Conservation (phyloP, 108 stramenopile species). For the Conticribra weissflogii region DNA sequence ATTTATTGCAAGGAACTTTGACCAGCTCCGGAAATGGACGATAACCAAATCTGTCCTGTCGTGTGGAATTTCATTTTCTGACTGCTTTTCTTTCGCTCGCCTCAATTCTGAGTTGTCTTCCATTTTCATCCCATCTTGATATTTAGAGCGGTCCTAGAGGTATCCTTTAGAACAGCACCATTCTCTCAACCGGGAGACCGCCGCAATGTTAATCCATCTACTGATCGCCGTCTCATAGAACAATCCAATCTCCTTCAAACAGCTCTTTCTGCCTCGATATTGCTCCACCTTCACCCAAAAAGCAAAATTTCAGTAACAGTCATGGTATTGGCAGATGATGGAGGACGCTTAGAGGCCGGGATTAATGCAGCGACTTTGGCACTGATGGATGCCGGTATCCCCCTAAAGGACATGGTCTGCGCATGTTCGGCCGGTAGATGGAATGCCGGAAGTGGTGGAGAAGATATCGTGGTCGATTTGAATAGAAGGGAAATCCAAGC, state of each 20-base stretch:
- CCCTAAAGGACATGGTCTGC: conserved; percentile 82
- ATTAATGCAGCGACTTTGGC: conserved; percentile 88
- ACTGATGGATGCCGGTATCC: conserved; percentile 82
- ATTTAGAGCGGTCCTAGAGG: conserved; percentile 70
- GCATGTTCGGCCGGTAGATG: conserved; percentile 83
- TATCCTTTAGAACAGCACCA: conserved; percentile 63
- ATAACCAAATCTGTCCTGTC: no score
- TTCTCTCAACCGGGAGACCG: conserved; percentile 80
- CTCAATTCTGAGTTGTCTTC: no score
- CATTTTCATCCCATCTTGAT: neutral
- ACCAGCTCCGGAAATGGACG: neutral
- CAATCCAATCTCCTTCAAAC: conserved; percentile 70
- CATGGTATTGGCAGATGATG: conserved; percentile 84
- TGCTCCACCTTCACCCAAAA: conserved; percentile 83
- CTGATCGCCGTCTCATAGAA: conserved; percentile 84
- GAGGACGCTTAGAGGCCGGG: conserved; percentile 80
- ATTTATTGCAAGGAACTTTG: neutral
- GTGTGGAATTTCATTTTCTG: no score
- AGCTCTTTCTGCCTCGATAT: conserved; percentile 76
- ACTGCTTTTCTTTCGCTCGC: no score
- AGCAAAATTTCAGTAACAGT: conserved; percentile 71
- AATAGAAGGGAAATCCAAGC: conserved; percentile 71
- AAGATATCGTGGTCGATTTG: conserved; percentile 73
- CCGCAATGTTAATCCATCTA: conserved; percentile 63
- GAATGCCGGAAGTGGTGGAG: conserved; percentile 54